phyloP scores from a whole-genome alignment of 768 basidiomycete genomes.

The Suillus luteus region DNA sequence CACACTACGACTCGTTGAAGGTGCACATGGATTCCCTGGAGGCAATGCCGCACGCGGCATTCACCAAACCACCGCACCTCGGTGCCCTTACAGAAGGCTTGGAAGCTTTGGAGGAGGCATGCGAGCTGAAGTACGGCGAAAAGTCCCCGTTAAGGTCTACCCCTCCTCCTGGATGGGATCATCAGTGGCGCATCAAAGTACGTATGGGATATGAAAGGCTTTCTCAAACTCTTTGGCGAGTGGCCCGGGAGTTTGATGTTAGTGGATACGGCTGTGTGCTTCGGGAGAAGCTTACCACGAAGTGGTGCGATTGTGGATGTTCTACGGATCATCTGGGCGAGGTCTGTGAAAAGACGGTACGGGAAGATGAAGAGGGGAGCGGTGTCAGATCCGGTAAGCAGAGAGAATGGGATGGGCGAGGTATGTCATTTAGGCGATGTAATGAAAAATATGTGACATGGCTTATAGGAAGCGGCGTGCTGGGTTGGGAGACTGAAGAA shows the following conservation, averaged over 20 bases:
- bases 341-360: conserved; percentile 72
- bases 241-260: conserved; percentile 71
- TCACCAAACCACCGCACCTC: conserved; percentile 68
- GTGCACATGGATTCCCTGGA: conserved; percentile 64
- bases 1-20: conserved; percentile 59
- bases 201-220: conserved; percentile 65
- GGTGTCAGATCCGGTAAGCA: conserved; percentile 64
- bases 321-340: conserved; percentile 78
- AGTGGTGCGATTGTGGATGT: conserved; percentile 83
- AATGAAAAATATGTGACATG: background rate
- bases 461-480: conserved; percentile 53
- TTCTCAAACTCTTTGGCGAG: conserved; percentile 66
- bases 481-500: conserved; percentile 73
- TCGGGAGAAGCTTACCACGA: conserved; percentile 69
- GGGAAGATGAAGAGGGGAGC: conserved; percentile 67
- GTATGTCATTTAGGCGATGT: conserved; percentile 27
- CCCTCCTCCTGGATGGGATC: conserved; percentile 47
- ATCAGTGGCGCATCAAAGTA: conserved; percentile 61
- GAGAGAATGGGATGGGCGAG: conserved; percentile 77
- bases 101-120: conserved; percentile 65
- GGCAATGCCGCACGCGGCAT: conserved; percentile 53
- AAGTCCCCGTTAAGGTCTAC: conserved; percentile 34
- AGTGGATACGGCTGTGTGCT: conserved; percentile 70
- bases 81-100: conserved; percentile 59
- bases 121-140: conserved; percentile 54